Conservation (phyloP, 2,329 filamentous ascomycete genomes). For the Botrytis sinoallii region DNA sequence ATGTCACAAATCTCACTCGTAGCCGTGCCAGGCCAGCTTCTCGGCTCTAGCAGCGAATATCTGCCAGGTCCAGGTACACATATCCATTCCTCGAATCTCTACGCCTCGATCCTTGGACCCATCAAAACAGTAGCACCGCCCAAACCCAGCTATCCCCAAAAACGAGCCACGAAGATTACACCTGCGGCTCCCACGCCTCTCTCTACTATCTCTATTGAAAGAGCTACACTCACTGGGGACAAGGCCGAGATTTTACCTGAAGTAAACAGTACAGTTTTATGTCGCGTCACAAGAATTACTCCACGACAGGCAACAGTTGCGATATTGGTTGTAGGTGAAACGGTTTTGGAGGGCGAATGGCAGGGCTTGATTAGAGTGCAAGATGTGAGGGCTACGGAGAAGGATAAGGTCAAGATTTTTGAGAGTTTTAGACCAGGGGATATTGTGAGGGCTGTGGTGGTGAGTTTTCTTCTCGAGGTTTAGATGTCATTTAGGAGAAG, state of each 20-base stretch:
- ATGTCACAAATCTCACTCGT: constrained; percentile 40
- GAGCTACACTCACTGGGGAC: constrained; percentile 25
- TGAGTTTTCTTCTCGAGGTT: constrained; percentile 38
- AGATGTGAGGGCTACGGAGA: constrained; percentile 92
- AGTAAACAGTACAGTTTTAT: constrained; percentile 77
- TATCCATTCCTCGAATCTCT: constrained; percentile 69
- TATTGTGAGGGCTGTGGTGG: constrained; percentile 81
- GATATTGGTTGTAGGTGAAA: constrained; percentile 77
- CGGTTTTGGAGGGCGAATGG: constrained; percentile 74
- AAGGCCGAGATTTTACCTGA: constrained; percentile 75
- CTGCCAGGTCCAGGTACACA: constrained; percentile 80
- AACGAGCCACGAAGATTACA: constrained; percentile 58
- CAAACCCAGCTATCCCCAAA: constrained; percentile 46
- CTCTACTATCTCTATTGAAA: constrained; percentile 54
- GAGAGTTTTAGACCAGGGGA: constrained; percentile 92
- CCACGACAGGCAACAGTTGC: constrained; percentile 81
- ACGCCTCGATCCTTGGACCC: constrained; percentile 77
- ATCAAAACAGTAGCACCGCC: constrained; percentile 52
- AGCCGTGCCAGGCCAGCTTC: constrained; percentile 76
- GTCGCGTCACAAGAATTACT: constrained; percentile 79
- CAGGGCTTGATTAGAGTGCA: constrained; percentile 82
- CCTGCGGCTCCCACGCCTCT: constrained; percentile 44
- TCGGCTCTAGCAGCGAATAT: constrained; percentile 67
- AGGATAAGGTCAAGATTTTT: constrained; percentile 87
- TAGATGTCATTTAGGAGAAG: not conserved